Evolutionary conservation across 2,329 filamentous ascomycete species (phyloP), one percentile per base, ranked within the genome.

Genomic region (Diaporthe sp.): DNA sequence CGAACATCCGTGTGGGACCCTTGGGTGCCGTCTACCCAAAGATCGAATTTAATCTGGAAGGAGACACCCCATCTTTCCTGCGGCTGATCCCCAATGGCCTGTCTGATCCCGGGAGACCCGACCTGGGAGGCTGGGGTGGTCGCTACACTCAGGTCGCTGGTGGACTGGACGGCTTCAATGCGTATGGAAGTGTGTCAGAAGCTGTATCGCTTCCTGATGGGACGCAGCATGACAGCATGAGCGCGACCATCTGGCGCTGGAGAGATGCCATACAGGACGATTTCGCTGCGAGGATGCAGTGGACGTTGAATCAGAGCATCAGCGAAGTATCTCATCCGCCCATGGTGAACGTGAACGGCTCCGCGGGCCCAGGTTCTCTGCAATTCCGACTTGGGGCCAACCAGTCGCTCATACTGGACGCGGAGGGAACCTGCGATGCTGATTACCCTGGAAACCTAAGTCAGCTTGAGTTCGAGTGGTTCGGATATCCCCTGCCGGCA

Each of bases 271-370:
- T 58, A 8, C 55, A 58, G 4, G 55, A 58, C 19, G 55, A 58
- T 12, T 58, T 58, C 9, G 55, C 55, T 5, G 55, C 55, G 55
- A 22, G 55, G 55, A 58, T 58, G 55, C 55, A 58, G 55, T 58
- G 55, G 55, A 58, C 55, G 55, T 25, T 34, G 55, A 12, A 58
- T 2, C 17, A 17, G n/a, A 58, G 15, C 28, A 34, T 58, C 28
- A 58, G 28, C 28, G 28, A 58, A 34, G 28, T 37, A 4, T 34
- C 55, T 9, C 55, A 58, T 8, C 55, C 55, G 17, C 55, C 55
- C 0, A 0, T 58, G 55, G 55, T 34, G n/a, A 58, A 58, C 17
- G 55, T 58, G 28, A 58, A 58, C n/a, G 55, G 55, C 17, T 34
- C 55, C 8, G 8, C 17, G 17, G 55, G 55, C 28, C 55, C 55